phyloP scores from a whole-genome alignment of 306 rosid genomes.

The Trichosanthes truncata region DNA sequence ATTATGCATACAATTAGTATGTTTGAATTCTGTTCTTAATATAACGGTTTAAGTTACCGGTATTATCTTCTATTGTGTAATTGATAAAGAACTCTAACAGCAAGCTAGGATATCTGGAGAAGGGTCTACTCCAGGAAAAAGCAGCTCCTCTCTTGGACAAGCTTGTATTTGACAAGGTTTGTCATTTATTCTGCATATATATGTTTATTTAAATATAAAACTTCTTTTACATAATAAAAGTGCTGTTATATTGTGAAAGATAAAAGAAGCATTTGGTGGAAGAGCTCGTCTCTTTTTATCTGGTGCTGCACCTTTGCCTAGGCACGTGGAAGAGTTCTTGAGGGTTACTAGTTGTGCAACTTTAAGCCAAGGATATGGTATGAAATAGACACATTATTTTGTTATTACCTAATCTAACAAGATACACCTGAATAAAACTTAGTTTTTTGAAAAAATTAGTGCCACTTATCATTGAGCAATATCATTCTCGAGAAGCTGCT shows the following conservation, averaged over 20 bases:
- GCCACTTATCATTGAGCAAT: neutral
- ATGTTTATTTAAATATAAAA: neutral
- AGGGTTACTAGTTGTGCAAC: conserved; percentile 68
- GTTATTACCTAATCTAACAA: neutral
- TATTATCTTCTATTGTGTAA: conserved; percentile 14
- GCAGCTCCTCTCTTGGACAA: conserved; percentile 80
- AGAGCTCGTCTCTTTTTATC: conserved; percentile 59
- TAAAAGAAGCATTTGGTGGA: conserved; percentile 73
- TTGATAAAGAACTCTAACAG: conserved; percentile 37
- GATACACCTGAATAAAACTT: neutral
- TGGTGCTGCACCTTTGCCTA: conserved; percentile 85
- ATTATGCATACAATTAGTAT: conserved; percentile 74
- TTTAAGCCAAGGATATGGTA: conserved; percentile 89
- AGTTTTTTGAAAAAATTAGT: neutral
- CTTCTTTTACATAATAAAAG: conserved; percentile 2
- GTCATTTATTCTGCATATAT: conserved; percentile 2
- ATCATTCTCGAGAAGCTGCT: neutral
- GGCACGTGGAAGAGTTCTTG: conserved; percentile 77
- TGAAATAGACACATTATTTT: neutral
- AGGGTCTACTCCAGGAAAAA: conserved; percentile 64
- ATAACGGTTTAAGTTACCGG: neutral
- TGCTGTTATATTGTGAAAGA: conserved; percentile 24
- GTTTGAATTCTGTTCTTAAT: conserved; percentile 9
- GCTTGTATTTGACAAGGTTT: conserved; percentile 72
- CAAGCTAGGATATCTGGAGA: conserved; percentile 61